Percentiles rank a stretch among this genome's conserved stretches.
Conservation (phyloP, 768 basidiomycete genomes). For the Lactarius trivialis region DNA sequence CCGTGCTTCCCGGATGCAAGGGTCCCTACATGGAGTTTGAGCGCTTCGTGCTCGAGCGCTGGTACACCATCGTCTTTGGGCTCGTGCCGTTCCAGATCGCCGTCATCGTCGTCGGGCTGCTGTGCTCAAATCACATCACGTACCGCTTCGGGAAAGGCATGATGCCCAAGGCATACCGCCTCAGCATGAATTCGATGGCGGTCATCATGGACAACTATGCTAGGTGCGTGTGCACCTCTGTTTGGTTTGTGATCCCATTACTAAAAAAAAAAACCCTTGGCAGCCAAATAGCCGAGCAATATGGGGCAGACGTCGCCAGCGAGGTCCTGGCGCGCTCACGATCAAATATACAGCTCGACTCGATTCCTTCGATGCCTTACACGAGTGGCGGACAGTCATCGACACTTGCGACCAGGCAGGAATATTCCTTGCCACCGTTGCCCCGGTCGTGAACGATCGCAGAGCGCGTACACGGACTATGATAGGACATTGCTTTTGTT, state of each 20-base stretch:
- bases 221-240: slow-evolving; percentile 40
- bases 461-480: neutral
- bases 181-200: slow-evolving; percentile 68
- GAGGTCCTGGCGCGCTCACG: slow-evolving; percentile 54
- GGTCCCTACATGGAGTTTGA: slow-evolving; percentile 53
- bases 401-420: neutral
- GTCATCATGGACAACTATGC: slow-evolving; percentile 84
- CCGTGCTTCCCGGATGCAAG: slow-evolving; percentile 70
- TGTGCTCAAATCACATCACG: slow-evolving; percentile 80
- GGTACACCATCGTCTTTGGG: slow-evolving; percentile 61
- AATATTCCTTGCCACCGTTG: no score
- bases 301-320: slow-evolving; percentile 56
- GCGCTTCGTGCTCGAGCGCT: slow-evolving; percentile 45
- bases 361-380: slow-evolving; percentile 30
- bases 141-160: slow-evolving; percentile 85
- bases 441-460: neutral
- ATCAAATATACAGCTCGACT: slow-evolving; percentile 41
- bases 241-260: neutral
- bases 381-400: slow-evolving; percentile 6
- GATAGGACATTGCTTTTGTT: neutral
- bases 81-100: slow-evolving; percentile 62
- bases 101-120: slow-evolving; percentile 54
- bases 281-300: slow-evolving; percentile 71
- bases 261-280: neutral
- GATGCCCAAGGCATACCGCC: slow-evolving; percentile 78